Evolutionary conservation across 2,329 filamentous ascomycete genomes (phyloP), one percentile per base, ranked within the genome.

Genomic region (Didymella exigua): DNA sequence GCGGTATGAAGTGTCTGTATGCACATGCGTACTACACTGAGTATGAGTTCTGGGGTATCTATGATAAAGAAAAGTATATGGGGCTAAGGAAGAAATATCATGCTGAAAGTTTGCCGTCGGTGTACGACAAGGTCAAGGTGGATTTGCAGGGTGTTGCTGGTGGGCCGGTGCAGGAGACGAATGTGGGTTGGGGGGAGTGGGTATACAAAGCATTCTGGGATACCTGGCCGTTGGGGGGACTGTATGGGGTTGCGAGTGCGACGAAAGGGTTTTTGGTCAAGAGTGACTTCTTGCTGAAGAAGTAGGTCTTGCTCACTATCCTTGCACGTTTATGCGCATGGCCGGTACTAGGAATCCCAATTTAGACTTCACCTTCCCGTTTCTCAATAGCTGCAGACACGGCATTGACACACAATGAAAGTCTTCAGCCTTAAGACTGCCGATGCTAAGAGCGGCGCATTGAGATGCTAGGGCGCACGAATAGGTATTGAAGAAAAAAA

Each of bases 1-100:
- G 87, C 27, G 91, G 91, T 8, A 86, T 89, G 80, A 96, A 96
- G 78, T 96, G 90, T 86, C 79, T 96, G 18, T 96, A 96, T 75
- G 91, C 91, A 4, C 89, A 93, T 69, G 89, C 90, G 0, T 96
- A 92, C 77, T 96, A 95, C 73, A 82, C 84, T 16, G 84, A 89
- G 70, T 76, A 82, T 1, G 85, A 89, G 69, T 91, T 90, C 71
- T 90, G 88, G 87, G 68, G 76, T 24, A 80, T 87, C 47, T 90
- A 90, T 71, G 79, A 84, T 46, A 74, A 78, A 42, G 69, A 72
- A 19, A 86, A 81, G 81, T 91, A 91, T 71, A 82, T 87, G 43
- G 78, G 68, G 1, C 75, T 91, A 63, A 77, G 89, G 27, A 59
- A 70, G 29, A 89, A 87, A 72, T 91, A 90, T 73, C 73, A 81